A percentile compares a stretch with the other conserved stretches of the same genome.
Conservation (phyloP, 331 rosid genomes). For the Quercus tomentella region DNA sequence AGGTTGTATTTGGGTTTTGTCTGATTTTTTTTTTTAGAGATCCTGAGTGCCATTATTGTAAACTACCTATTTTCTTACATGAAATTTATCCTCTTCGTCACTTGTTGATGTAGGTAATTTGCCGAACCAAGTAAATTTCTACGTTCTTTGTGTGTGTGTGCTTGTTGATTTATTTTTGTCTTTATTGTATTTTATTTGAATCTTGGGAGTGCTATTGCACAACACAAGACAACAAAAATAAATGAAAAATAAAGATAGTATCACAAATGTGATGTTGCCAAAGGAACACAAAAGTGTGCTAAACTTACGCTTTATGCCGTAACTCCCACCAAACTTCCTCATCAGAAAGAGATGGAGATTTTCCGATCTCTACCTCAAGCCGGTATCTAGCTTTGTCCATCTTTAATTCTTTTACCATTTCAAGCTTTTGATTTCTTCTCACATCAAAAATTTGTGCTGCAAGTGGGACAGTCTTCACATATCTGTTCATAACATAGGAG, state of each 20-base stretch:
- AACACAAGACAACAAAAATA: neutral
- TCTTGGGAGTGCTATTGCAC: no score
- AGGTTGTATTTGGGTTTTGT: no score
- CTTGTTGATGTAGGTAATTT: no score
- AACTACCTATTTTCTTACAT: no score
- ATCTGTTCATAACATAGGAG: slow-evolving; percentile 43
- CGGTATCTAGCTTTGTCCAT: slow-evolving; percentile 59
- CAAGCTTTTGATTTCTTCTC: slow-evolving; percentile 83
- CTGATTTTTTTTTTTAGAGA: no score
- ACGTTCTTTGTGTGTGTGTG: no score
- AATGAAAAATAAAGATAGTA: slow-evolving; percentile 13
- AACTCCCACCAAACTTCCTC: slow-evolving; percentile 85
- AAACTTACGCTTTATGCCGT: slow-evolving; percentile 75
- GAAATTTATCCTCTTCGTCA: no score
- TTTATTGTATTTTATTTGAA: no score
- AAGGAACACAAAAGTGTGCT: neutral
- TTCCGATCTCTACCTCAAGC: slow-evolving; percentile 91
- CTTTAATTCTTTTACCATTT: slow-evolving; percentile 68
- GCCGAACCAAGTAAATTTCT: no score
- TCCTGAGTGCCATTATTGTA: no score
- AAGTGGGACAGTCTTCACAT: slow-evolving; percentile 91
- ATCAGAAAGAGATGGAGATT: slow-evolving; percentile 88
- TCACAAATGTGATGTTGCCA: neutral
- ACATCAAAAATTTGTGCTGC: slow-evolving; percentile 93
- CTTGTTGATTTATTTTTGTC: no score